Conservation (phyloP, 2,329 filamentous ascomycete species). For the Fusarium graminum region DNA sequence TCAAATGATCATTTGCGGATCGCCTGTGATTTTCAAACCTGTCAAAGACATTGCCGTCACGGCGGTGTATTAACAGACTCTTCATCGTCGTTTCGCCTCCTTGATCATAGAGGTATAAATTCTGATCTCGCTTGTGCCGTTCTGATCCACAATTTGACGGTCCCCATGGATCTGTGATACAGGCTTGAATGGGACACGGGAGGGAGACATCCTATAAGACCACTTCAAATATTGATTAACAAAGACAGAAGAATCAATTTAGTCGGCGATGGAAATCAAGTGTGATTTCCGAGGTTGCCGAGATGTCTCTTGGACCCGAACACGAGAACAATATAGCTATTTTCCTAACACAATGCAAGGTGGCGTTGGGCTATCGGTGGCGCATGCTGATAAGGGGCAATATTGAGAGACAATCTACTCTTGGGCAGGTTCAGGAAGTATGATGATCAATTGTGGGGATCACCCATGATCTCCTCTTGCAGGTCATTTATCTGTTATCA, state of each 20-base stretch:
- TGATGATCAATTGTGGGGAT: too few species aligned
- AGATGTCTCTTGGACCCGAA: rapidly evolving
- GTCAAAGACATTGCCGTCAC: not conserved
- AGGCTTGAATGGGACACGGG: too few species aligned
- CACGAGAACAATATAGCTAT: not conserved
- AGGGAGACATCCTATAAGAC: too few species aligned
- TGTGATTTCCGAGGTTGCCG: not conserved
- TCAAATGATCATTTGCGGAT: not conserved
- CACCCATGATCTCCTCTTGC: too few species aligned
- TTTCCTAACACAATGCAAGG: conserved; percentile 16
- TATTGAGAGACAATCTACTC: not conserved
- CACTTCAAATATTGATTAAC: too few species aligned
- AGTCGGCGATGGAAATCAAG: not conserved
- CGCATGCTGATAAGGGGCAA: not conserved
- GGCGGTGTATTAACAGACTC: rapidly evolving
- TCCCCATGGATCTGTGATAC: too few species aligned
- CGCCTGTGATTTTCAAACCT: not conserved
- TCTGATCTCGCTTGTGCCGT: not conserved
- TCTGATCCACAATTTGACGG: not conserved
- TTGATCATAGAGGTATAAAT: not conserved
- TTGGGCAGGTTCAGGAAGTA: too few species aligned
- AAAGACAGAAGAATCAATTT: too few species aligned
- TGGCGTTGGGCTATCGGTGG: conserved; percentile 8
- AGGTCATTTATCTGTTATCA: too few species aligned
- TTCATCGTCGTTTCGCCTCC: rapidly evolving